Evolutionary conservation across 2,329 filamentous ascomycete genomes (phyloP), one percentile per base, ranked within the genome.

Genomic region (Exophiala sp.): DNA sequence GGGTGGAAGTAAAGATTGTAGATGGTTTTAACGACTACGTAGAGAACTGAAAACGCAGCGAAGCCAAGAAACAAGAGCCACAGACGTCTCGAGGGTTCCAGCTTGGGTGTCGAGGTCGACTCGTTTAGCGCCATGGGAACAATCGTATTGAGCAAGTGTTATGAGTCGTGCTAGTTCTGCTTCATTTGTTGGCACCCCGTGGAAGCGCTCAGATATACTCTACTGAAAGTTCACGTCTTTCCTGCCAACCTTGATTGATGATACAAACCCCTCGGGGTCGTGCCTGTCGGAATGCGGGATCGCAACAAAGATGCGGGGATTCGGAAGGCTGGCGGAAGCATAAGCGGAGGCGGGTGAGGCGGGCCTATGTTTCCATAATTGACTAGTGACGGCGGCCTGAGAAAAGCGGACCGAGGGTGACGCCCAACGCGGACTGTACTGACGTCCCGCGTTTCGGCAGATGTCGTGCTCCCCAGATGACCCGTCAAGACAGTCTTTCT

Each of bases 1-100:
- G 57, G 50, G 41, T 57, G 54, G n/a, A 59, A 53, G 20, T 38
- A 59, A 11, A 59, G 50, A 14, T 52, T 44, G 35, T 54, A 54
- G 38, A 18, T 18, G 16, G 16, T 18, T 18, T 18, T 18, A 18
- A 18, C 16, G 16, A 18, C 3, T 18, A 18, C 16, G 3, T 18
- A 18, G 16, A 18, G 16, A 18, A 18, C 16, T 2, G 16, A 18
- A 18, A 18, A 18, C 16, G 16, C 16, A 18, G 16, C 16, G 16
- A 18, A 18, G 16, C 16, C 16, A 18, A 18, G 3, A 18, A 18
- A 18, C 16, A 18, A 18, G 16, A 18, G 16, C 16, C 16, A 18
- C 16, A 18, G 16, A 18, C 34, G 34, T 36, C 36, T 39, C 36
- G 36, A 39, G 36, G 36, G 12, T n/a, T 18, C 36, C 12, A n/a